Evolutionary conservation across 805 yeast genomes (phyloP).

Genomic region (Barnettozyma wickerhamii): DNA sequence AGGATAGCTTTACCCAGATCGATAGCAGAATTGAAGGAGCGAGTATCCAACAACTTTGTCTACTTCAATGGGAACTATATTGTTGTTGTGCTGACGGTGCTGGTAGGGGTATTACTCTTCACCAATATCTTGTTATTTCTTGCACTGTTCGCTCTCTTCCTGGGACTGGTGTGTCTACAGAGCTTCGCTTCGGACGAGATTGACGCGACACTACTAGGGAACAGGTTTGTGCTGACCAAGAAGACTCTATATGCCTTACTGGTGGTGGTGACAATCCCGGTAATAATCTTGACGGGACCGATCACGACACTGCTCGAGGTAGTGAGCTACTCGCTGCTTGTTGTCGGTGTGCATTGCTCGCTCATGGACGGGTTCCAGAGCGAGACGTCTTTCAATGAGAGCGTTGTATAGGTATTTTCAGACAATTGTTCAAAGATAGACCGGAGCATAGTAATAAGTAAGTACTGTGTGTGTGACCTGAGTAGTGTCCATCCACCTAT

Average conservation of each 20-base stretch:
- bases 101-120: conserved; percentile 7
- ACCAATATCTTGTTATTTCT: conserved; percentile 10
- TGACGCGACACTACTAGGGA: conserved; percentile 1
- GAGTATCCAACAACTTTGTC: conserved; percentile 7
- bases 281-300: conserved; percentile 3
- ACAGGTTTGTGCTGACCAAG: conserved; percentile 1
- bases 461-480: too few relatives aligned
- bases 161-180: conserved; percentile 7
- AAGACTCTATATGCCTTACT: conserved; percentile 1
- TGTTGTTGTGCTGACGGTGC: conserved; percentile 6
- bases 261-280: neutral
- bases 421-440: neutral
- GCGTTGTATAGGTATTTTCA: conserved; percentile 12
- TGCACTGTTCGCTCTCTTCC: neutral
- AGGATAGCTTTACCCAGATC: conserved; percentile 6
- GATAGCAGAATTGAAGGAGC: conserved; percentile 4
- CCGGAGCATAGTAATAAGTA: too few relatives aligned
- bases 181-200: conserved; percentile 1
- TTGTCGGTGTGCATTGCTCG: conserved; percentile 7
- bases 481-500: too few relatives aligned
- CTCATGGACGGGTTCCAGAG: conserved; percentile 14
- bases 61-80: conserved; percentile 16
- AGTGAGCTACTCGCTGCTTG: conserved; percentile 2
- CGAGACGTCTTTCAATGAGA: conserved; percentile 18
- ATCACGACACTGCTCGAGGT: conserved; percentile 4